Base-by-base conservation (phyloP, 306 rosid species). In the Castanea mollissima region DNA sequence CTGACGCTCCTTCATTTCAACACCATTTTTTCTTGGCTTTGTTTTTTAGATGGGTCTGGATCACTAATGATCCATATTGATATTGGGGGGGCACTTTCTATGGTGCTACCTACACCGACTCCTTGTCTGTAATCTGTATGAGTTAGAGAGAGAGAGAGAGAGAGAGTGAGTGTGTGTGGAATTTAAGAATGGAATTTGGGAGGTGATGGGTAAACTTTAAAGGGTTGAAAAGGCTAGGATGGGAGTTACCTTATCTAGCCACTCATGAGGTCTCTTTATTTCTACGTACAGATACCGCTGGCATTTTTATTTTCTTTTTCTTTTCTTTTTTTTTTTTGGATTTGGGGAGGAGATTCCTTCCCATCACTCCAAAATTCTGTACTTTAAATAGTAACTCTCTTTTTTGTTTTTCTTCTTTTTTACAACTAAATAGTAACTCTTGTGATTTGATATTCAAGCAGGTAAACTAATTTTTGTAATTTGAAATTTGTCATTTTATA, bases 1-100 rank as follows among this genome's bases (percentile, higher is more conserved):
- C 77, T 87, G 90, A 73, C 87, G 79, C 86, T 87, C 90, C 87
- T 87, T 87, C 90, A 87, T 87, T 73, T 79, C 84, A 60, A 29
- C 76, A 56, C 75, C 63, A 72, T 29, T 13, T 38, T 5, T 5
- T 32, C 29, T 71, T 6, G 21, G 16, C 4, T 41, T 44, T 67
- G 1, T 54, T 44, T 59, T 19, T 25, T 57, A 10, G 38, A 19
- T 5, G 77, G 9, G 9, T 25, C 20, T 1, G 3, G 23, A 35
- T 5, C 2, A 65, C 32, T 34, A 23, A 32, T n/a, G 51, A 9
- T 19, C 69, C 54, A 12, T 49, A 13, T 12, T 49, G 4, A 8
- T 10, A 1, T 25, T 25, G 12, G 51, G 51, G 51, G 13, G 15
- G 1, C 10, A 38, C 44, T 38, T 6, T 38, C 10, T 38, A 38